Evolutionary conservation across 768 basidiomycete genomes (phyloP), one percentile per base, ranked within the genome.

Genomic region (Pisolithus microcarpus): DNA sequence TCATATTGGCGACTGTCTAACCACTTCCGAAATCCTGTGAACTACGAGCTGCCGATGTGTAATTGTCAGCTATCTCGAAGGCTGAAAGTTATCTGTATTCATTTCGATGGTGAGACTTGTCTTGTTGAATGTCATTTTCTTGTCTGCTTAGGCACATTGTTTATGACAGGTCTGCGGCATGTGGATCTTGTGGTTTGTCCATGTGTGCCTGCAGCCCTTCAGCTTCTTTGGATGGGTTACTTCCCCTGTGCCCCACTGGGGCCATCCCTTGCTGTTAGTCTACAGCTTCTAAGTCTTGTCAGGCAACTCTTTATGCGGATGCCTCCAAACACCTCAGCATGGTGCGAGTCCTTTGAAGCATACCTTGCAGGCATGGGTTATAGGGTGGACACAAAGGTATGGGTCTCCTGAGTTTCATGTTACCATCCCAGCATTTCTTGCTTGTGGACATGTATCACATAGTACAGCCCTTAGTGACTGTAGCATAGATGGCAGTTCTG

Each of bases 251-350:
- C 65, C 6, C 69, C 69, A 0, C 16, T 59, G 5, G 48, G 40
- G 0, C 70, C 70, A 7, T 59, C 62, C 10, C 52, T 72, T 3
- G 70, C 65, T 11, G 61, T 72, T 1, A 64, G 69, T 46, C 28
- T 70, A 16, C 52, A 52, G 31, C 54, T 70, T 26, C 49, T 71
- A 9, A 57, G 64, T 31, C 67, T 70, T 4, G 61, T 62, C 0
- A 21, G 40, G 31, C 37, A 53, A 8, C 52, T 70, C 0, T 70
- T 66, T 51, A 40, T 65, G 23, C 49, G 47, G 19, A 50, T 60
- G 6, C 51, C 64, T 8, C 68, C 62, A 8, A 67, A 68, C 42
- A 58, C 54, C 42, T 60, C 61, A 1, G 66, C 60, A 0, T 63
- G 60, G 57, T 56, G 61, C 16, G 55, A 62, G 16, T 56, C 69